Evolutionary conservation across 345 rosid species (phyloP), one percentile per base, ranked within the genome.

Genomic region (Salix purpurea): DNA sequence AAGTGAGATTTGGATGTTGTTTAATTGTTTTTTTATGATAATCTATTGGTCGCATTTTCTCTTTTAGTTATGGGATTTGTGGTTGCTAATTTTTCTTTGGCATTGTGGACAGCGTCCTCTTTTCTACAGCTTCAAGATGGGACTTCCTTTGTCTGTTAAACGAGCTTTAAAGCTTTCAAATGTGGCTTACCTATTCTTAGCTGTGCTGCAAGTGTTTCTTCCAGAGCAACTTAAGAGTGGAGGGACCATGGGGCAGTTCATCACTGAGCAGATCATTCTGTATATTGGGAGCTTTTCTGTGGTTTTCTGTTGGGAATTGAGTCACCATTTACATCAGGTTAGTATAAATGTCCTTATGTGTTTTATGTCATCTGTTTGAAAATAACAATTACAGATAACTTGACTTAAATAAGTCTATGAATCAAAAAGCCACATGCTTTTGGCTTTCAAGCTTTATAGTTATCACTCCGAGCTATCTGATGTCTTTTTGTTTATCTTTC

Each of bases 71-170:
- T 64, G 69, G 23, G n/a, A 64, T 73, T 65, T 9, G 61, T 65
- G 70, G 54, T 15, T 32, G 24, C 74, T 79, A 50, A 67, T 73
- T 70, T 69, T 68, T 42, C 70, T 61, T 71, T 85, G 48, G 62
- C 61, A 32, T 18, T 4, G 36, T 85, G 56, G 64, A 68, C 90
- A 96, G 99, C 94, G 98, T 62, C 91, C 89, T 34, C 88, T 83
- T 46, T 91, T 88, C 86, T 96, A 87, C 80, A 90, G 93, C 87
- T 93, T 93, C 86, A 96, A 96, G 84, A 92, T 92, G 89, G 97
- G 90, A 34, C 83, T 93, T 65, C 90, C 92, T 56, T 83, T 86
- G 5, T 91, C 97, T 21, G 18, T 80, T 56, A 62, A 75, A 36
- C 79, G 79, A 42, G 92, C 96, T 69, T 69, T 92, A 28, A 88